Evolutionary conservation across 2,329 filamentous ascomycete genomes (phyloP).

Genomic region (Pseudocercospora musae): DNA sequence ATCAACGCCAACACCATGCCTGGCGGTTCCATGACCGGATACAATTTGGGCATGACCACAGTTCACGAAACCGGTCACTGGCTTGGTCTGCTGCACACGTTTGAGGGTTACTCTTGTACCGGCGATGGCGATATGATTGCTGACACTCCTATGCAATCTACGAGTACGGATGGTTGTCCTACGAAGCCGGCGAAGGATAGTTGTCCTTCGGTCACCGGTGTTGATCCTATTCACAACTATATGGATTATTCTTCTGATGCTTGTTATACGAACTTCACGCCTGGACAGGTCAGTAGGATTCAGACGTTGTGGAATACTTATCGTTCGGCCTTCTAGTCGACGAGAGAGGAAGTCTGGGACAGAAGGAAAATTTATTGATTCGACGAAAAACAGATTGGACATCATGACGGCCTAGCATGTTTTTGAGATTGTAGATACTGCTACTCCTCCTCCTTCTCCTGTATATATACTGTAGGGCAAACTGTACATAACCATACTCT

Average conservation of each 20-base stretch:
- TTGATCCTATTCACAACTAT: slow-evolving; percentile 56
- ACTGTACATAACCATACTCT: slow-evolving; percentile 2
- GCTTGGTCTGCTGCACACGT: slow-evolving; percentile 47
- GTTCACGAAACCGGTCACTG: slow-evolving; percentile 51
- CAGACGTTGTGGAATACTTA: slow-evolving; percentile 50
- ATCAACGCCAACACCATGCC: slow-evolving; percentile 58
- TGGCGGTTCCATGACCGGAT: slow-evolving; percentile 48
- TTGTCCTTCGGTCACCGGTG: slow-evolving; percentile 46
- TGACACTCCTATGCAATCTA: slow-evolving; percentile 43
- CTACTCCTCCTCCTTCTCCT: not conserved
- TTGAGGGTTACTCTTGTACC: slow-evolving; percentile 45
- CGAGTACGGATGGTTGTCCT: slow-evolving; percentile 56
- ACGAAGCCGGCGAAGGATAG: slow-evolving; percentile 47
- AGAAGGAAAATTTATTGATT: not conserved
- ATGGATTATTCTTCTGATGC: slow-evolving; percentile 59
- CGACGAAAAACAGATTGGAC: not conserved
- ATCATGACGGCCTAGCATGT: not conserved
- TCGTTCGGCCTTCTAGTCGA: slow-evolving; percentile 30
- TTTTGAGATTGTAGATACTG: not conserved
- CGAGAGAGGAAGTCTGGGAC: not conserved
- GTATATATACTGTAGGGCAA: slow-evolving; percentile 1
- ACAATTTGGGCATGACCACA: slow-evolving; percentile 47
- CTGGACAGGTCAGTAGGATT: slow-evolving; percentile 51
- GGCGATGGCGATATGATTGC: slow-evolving; percentile 45
- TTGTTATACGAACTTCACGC: slow-evolving; percentile 54